Base-by-base conservation (phyloP, 768 basidiomycete species). In the Panaeolus papilionaceus region DNA sequence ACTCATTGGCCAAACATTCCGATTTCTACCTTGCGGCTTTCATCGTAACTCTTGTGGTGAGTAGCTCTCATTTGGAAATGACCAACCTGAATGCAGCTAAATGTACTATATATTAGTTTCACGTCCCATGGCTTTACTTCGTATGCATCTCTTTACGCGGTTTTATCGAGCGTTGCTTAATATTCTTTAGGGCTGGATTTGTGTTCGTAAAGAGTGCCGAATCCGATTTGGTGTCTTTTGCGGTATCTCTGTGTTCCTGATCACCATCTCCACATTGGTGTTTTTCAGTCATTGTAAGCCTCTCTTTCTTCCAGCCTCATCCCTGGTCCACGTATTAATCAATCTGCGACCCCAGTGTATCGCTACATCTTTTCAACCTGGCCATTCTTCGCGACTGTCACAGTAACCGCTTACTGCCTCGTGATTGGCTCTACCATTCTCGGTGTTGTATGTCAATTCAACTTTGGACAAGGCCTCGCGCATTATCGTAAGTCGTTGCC, bases 381-480 rank as follows among this genome's bases (percentile, higher is more conserved):
- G 82, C 75, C 79, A 6, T 86, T 86, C 71, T 87, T 87, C 66
- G 81, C 84, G 4, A 82, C 82, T 6, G 76, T 87, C 38, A 80
- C 83, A 9, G 73, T 82, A 16, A 80, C 82, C 7, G 74, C 85
- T 0, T 84, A 83, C 67, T 62, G 81, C 38, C 73, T 87, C 18
- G 74, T 82, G 33, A 71, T 85, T 8, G 68, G 75, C 10, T 83
- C 85, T 3, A 77, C 80, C n/a, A 66, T 78, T 33, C 69, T 88
- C 11, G 85, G 82, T 9, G 54, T 87, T 49, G 54, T 84, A n/a
- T 88, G 86, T 73, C 79, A 85, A 65, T 67, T 82, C 40, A 83
- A 87, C 70, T 89, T 88, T 71, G 87, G 84, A 14, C 84, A 82
- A 71, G 88, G 87, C 1, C 78, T 88, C 10, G 80, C 81, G 4